Evolutionary conservation across 2,329 filamentous ascomycete genomes (phyloP).

Genomic region (Microsporum audouinii): DNA sequence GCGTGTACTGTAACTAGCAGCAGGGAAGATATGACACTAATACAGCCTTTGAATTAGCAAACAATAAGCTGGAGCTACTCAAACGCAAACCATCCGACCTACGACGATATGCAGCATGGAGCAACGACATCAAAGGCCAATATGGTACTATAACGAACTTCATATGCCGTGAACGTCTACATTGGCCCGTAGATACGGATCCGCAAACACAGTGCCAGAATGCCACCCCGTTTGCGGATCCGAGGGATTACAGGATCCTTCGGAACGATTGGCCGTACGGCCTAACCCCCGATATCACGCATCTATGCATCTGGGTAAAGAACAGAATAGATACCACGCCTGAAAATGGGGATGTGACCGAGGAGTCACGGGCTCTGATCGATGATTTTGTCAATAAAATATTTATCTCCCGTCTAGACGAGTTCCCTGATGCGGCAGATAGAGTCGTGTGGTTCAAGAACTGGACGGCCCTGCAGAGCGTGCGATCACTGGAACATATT

Average conservation of each 20-base stretch:
- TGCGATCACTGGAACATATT: slow-evolving; percentile 47
- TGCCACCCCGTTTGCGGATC: slow-evolving; percentile 42
- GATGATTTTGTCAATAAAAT: slow-evolving; percentile 39
- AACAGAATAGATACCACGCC: slow-evolving; percentile 38
- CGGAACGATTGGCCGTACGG: slow-evolving; percentile 56
- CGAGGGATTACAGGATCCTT: slow-evolving; percentile 45
- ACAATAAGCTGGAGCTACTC: slow-evolving; percentile 44
- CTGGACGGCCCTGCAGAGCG: slow-evolving; percentile 49
- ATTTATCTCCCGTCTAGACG: slow-evolving; percentile 37
- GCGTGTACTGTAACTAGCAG: background rate
- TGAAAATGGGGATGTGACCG: slow-evolving; percentile 40
- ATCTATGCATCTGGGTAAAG: slow-evolving; percentile 49
- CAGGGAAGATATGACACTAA: background rate
- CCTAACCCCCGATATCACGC: slow-evolving; percentile 41
- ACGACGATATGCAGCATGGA: slow-evolving; percentile 50
- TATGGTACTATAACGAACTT: slow-evolving; percentile 48
- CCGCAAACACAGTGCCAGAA: slow-evolving; percentile 25
- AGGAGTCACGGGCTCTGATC: slow-evolving; percentile 38
- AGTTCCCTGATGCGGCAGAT: slow-evolving; percentile 26
- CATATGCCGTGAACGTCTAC: slow-evolving; percentile 44
- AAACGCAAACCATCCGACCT: slow-evolving; percentile 50
- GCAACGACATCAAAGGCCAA: slow-evolving; percentile 40
- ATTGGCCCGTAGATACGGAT: slow-evolving; percentile 35
- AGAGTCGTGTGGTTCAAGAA: slow-evolving; percentile 56
- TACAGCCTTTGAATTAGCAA: slow-evolving; percentile 21